Conservation (phyloP, 768 basidiomycete species). For the Pisolithus marmoratus region DNA sequence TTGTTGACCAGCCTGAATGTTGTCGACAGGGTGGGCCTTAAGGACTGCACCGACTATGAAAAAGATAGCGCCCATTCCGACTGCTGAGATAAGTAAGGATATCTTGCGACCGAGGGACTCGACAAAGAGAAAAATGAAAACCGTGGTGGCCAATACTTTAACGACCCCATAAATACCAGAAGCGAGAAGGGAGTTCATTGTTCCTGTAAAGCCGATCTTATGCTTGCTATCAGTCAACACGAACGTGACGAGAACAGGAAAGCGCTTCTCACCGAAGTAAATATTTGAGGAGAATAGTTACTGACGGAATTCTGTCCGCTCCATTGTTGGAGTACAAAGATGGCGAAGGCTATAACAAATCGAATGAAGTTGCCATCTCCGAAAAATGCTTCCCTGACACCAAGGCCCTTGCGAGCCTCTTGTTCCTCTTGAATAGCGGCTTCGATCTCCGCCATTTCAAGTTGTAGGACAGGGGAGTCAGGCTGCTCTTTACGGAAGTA, state of each 20-base stretch:
- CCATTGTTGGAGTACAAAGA: slow-evolving; percentile 46
- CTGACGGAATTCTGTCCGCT: slow-evolving; percentile 52
- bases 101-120: slow-evolving; percentile 45
- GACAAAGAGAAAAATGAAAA: slow-evolving; percentile 40
- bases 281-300: slow-evolving; percentile 50
- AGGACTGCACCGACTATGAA: slow-evolving; percentile 83
- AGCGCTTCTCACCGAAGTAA: slow-evolving; percentile 21
- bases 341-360: slow-evolving; percentile 40
- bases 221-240: background rate
- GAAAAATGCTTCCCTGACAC: background rate
- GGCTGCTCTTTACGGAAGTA: slow-evolving; percentile 25
- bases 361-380: slow-evolving; percentile 18
- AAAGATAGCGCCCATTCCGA: slow-evolving; percentile 48
- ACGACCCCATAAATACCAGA: slow-evolving; percentile 40
- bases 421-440: slow-evolving; percentile 30
- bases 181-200: slow-evolving; percentile 40
- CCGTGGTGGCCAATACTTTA: slow-evolving; percentile 37
- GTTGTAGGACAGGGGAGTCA: background rate
- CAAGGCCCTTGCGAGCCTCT: slow-evolving; percentile 23
- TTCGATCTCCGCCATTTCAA: slow-evolving; percentile 38
- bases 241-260: background rate
- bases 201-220: slow-evolving; percentile 31
- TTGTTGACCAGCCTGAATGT: slow-evolving; percentile 30
- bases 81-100: slow-evolving; percentile 43
- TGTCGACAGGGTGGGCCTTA: slow-evolving; percentile 59